phyloP scores from a whole-genome alignment of 768 basidiomycete species.

The Coprinellus micaceus region DNA sequence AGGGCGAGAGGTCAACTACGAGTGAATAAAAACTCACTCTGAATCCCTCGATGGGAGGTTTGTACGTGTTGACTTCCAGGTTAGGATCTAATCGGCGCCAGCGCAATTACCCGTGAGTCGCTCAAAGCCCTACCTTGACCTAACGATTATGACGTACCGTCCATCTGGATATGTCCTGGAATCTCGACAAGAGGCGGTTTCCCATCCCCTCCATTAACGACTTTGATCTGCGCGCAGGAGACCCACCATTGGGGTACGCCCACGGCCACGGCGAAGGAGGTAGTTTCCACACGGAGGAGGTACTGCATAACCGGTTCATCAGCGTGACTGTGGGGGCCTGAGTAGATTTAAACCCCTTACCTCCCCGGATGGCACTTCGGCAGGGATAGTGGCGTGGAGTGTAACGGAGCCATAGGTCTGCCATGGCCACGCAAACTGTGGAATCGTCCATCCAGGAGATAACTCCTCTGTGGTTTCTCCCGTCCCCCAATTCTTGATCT shows the following conservation, averaged over 20 bases:
- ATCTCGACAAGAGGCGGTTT: conserved; percentile 38
- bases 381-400: conserved; percentile 33
- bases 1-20: neutral
- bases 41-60: neutral
- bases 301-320: conserved; percentile 27
- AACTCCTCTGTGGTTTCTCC: neutral
- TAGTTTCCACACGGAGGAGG: conserved; percentile 36
- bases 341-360: conserved; percentile 13
- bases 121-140: neutral
- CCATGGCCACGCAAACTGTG: conserved; percentile 24
- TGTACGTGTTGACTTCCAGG: conserved; percentile 21
- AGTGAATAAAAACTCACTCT: neutral
- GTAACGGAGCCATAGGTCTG: conserved; percentile 17
- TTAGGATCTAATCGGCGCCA: conserved; percentile 18
- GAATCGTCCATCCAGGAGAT: conserved; percentile 17
- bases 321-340: neutral
- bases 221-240: conserved; percentile 38
- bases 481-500: conserved; percentile 26
- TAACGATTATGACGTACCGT: conserved; percentile 14
- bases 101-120: too few relatives aligned
- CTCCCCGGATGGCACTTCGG: conserved; percentile 31
- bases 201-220: conserved; percentile 36
- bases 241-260: conserved; percentile 40
- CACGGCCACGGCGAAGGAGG: conserved; percentile 33
- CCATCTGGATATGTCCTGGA: conserved; percentile 34